Percentiles rank a stretch among this genome's conserved stretches.
These are phyloP conservation scores for Beauveria australis DNA, from an alignment of 2,329 filamentous ascomycete species.

Conservation along the genomic window DNA sequence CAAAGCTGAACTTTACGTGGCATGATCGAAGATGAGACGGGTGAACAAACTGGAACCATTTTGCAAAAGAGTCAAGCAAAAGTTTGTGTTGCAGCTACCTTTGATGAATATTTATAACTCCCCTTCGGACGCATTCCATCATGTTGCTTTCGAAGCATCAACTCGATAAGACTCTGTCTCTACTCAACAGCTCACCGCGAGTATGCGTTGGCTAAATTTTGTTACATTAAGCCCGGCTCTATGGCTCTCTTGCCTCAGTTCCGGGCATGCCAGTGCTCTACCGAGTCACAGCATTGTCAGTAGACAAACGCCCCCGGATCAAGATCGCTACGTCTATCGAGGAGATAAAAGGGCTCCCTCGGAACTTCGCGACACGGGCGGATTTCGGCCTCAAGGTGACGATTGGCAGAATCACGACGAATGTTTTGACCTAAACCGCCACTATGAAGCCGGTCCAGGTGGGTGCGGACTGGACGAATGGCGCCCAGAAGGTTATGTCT, in stretches of 20 bases:
- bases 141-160: not conserved
- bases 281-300: not conserved
- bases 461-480: constrained; percentile 3
- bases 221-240: not conserved
- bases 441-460: not conserved
- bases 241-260: not conserved
- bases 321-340: constrained; percentile 2
- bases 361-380: not conserved
- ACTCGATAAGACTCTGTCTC: not conserved
- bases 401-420: not conserved
- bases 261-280: not conserved
- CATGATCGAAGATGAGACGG: too few species aligned
- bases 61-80: too few species aligned
- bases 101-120: not conserved
- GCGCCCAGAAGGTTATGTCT: not conserved
- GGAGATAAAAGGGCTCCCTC: constrained; percentile 9
- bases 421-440: not conserved
- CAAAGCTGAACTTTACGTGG: too few species aligned
- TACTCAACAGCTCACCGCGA: not conserved
- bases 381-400: constrained; percentile 7
- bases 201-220: not conserved
- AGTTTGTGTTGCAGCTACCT: not conserved
- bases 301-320: not conserved
- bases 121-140: not conserved
- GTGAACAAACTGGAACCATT: too few species aligned